Conservation (phyloP, 768 basidiomycete species). For the Tulasnella sp. region DNA sequence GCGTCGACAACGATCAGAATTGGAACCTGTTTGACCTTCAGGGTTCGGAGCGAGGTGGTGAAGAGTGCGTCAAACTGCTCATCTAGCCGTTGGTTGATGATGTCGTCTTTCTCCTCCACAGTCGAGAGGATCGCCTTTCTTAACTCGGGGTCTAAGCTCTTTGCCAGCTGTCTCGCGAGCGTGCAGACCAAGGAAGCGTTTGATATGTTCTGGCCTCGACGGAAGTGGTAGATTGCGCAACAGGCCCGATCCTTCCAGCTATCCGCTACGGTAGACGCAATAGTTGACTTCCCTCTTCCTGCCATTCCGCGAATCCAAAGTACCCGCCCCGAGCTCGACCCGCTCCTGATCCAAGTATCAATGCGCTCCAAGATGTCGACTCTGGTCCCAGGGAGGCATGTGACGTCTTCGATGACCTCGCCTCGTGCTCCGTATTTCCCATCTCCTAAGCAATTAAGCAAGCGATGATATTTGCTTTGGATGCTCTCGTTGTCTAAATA, state of each 20-base stretch:
- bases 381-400: not conserved
- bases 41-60: not conserved
- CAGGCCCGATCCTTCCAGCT: not conserved
- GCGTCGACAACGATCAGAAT: not conserved
- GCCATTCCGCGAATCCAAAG: not conserved
- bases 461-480: not conserved
- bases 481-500: not conserved
- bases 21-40: not conserved
- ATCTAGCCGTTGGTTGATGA: not conserved
- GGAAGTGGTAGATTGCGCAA: not conserved
- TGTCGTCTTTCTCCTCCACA: not conserved
- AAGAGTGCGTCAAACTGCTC: not conserved
- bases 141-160: not conserved
- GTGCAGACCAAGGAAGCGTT: not conserved
- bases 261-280: not conserved
- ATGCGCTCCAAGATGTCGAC: not conserved
- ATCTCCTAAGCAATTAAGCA: not conserved
- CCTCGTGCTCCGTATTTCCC: not conserved
- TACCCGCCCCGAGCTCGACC: not conserved
- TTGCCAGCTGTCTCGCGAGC: not conserved
- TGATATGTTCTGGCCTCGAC: not conserved
- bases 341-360: not conserved
- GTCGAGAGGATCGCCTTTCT: not conserved
- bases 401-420: not conserved
- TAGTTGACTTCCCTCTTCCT: not conserved